A percentile compares a stretch with the other conserved stretches of the same genome.
These are phyloP conservation scores for Aspergillus tubingensis DNA, from an alignment of 2,329 filamentous ascomycete species.

Conservation along the genomic window DNA sequence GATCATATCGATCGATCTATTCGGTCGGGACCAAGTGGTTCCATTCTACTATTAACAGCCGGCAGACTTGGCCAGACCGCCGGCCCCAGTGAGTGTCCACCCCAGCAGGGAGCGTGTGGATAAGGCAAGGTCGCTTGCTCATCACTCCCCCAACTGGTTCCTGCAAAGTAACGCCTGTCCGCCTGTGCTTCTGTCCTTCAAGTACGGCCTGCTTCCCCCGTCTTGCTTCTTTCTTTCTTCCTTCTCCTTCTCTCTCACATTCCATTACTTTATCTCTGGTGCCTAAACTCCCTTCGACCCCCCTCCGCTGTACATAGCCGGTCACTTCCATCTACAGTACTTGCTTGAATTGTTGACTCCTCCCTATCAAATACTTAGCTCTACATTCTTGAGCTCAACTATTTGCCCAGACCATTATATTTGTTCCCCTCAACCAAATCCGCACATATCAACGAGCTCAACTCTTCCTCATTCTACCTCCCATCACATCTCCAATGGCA, in stretches of 20 bases:
- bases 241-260: background rate
- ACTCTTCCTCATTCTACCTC: background rate
- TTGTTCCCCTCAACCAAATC: background rate
- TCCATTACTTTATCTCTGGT: slow-evolving; percentile 1
- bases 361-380: slow-evolving; percentile 9
- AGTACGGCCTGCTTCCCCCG: slow-evolving; percentile 15
- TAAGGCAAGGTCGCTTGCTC: slow-evolving; percentile 10
- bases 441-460: background rate
- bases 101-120: slow-evolving; percentile 8
- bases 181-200: slow-evolving; percentile 7
- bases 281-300: background rate
- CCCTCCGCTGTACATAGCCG: background rate
- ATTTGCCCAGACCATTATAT: slow-evolving; percentile 6
- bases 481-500: slow-evolving; percentile 37
- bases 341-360: slow-evolving; percentile 13
- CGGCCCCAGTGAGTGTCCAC: slow-evolving; percentile 10
- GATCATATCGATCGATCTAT: slow-evolving; percentile 13
- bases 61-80: slow-evolving; percentile 23
- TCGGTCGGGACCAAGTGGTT: slow-evolving; percentile 11
- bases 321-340: slow-evolving; percentile 4
- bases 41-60: slow-evolving; percentile 19
- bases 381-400: slow-evolving; percentile 17
- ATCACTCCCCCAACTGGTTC: slow-evolving; percentile 18
- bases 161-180: slow-evolving; percentile 6
- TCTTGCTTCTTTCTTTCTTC: background rate